Percentiles rank a stretch among this genome's conserved stretches.
phyloP scores from a whole-genome alignment of 208 protist species.

The Trichomonas tenax region DNA sequence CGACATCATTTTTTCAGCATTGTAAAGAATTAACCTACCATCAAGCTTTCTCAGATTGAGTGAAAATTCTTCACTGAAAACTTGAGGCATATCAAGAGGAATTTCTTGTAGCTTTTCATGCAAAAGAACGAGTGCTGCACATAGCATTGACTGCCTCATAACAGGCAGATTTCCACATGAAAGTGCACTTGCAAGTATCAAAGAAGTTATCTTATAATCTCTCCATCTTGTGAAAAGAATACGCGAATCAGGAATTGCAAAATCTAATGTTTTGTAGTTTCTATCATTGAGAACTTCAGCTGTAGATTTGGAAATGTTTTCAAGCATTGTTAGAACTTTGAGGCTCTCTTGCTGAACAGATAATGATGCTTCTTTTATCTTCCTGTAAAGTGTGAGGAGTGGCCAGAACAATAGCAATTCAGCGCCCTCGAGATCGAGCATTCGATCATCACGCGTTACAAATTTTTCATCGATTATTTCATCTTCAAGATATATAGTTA shows the following conservation, averaged over 20 bases:
- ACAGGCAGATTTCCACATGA: background rate
- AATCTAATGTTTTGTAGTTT: background rate
- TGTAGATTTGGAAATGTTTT: background rate
- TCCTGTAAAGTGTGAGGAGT: background rate
- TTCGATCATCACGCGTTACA: no score
- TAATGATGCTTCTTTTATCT: background rate
- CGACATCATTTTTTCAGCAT: background rate
- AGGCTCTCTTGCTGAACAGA: background rate
- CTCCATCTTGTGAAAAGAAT: background rate
- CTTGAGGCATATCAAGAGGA: background rate
- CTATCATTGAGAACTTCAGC: background rate
- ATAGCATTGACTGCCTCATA: background rate
- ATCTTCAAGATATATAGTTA: background rate
- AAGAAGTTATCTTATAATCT: background rate
- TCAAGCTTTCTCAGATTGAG: background rate
- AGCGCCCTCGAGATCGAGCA: background rate
- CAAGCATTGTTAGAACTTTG: background rate
- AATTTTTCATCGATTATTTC: background rate
- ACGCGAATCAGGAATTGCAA: background rate
- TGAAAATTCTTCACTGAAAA: background rate
- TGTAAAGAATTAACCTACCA: background rate
- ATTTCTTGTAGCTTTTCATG: background rate
- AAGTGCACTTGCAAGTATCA: background rate
- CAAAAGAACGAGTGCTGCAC: background rate
- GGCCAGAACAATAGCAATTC: background rate